Base-by-base conservation (phyloP, 805 yeast genomes). In the Ogataea philodendri region DNA sequence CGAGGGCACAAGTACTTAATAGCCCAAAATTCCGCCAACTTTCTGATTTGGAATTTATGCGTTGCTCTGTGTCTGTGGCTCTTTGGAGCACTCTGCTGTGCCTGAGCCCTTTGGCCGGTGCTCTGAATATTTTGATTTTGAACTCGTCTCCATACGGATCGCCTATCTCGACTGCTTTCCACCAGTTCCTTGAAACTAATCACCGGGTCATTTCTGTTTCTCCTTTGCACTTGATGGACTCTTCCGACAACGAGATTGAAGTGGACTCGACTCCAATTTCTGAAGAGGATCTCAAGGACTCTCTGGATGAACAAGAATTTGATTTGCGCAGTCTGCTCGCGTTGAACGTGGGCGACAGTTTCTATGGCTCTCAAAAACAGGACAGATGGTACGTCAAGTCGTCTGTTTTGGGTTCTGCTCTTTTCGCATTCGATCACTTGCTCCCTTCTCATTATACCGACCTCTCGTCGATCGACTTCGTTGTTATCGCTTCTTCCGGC, bases 341-440 rank as follows among this genome's bases (percentile, higher is more conserved):
- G 9, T 26, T 43, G n/a, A 5, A 35, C 5, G 40, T 30, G 9
- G 46, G 48, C 16, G 51, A 52, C 26, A 54, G 53, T 38, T 48
- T 35, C 27, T 48, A 44, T 27, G 49, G 42, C 3, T 33, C 37
- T 14, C 23, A 27, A 9, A 19, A 23, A 3, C 28, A 46, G 17
- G 51, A 62, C 41, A 50, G 62, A 37, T 71, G 76, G 76, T 70
- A 70, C 51, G 64, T 71, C 48, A 66, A 70, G 46, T 72, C 69
- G 34, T 62, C 74, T 10, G 69, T 73, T 14, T 62, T 70, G 21
- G 62, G 71, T 9, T 52, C 65, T 30, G 63, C 66, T 25, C 58
- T 70, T 9, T 67, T 70, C 44, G 71, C 62, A 6, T 51, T 70
- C 28, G 65, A 66, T 32, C 63, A 66, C 48, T 60, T 71, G 26